phyloP scores from a whole-genome alignment of 2,329 filamentous ascomycete species.

The Aspergillus sp. region DNA sequence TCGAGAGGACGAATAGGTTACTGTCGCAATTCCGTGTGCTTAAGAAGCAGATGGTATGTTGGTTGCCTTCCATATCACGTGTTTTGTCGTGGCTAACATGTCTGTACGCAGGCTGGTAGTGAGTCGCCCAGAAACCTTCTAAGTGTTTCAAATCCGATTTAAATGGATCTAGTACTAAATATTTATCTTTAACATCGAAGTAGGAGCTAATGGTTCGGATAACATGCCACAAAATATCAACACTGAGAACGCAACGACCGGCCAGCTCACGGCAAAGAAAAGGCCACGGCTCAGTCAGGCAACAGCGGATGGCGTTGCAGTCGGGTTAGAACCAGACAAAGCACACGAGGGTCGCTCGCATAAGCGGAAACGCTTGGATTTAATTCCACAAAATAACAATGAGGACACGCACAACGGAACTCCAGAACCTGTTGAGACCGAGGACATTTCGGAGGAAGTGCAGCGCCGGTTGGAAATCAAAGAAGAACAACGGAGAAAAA shows the following conservation, averaged over 20 bases:
- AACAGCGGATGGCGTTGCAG: not conserved
- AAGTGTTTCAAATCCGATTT: too few relatives aligned
- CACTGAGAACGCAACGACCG: not conserved
- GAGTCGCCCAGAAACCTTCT: too few relatives aligned
- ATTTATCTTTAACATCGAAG: too few relatives aligned
- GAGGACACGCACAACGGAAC: slow-evolving; percentile 17
- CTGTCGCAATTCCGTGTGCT: slow-evolving; percentile 29
- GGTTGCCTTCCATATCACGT: not conserved
- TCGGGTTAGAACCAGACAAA: slow-evolving; percentile 2
- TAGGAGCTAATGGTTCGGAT: not conserved
- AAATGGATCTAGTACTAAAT: too few relatives aligned
- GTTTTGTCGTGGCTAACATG: not conserved
- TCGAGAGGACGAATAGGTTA: slow-evolving; percentile 32
- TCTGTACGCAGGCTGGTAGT: not conserved
- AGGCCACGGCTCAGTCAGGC: not conserved
- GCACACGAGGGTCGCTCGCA: slow-evolving; percentile 2
- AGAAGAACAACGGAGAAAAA: slow-evolving; percentile 30
- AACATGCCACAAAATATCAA: too few relatives aligned
- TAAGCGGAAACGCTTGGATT: slow-evolving; percentile 18
- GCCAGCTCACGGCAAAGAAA: not conserved
- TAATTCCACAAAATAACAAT: slow-evolving; percentile 12
- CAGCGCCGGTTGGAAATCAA: slow-evolving; percentile 37
- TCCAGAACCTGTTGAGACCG: slow-evolving; percentile 26
- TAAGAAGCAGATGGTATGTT: slow-evolving; percentile 29
- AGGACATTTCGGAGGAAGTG: slow-evolving; percentile 41